phyloP scores from a whole-genome alignment of 176 grass and related monocot genomes.

The Oryza longistaminata region DNA sequence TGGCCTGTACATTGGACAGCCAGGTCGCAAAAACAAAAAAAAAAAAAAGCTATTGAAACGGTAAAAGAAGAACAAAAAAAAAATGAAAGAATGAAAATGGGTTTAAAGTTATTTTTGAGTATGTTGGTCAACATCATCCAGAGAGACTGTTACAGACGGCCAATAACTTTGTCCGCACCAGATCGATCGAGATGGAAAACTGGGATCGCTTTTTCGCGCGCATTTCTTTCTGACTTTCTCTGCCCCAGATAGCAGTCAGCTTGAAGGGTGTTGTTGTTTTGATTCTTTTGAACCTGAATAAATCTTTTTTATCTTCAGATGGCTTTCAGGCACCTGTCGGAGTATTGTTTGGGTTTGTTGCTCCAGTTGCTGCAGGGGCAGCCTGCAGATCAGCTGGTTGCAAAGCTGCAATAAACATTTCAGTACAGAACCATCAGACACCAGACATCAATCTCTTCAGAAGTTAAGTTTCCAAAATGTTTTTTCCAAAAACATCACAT shows the following conservation, averaged over 20 bases:
- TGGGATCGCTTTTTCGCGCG: neutral
- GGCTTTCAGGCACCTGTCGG: slow-evolving; percentile 29
- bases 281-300: slow-evolving; percentile 11
- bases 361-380: neutral
- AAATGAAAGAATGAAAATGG: neutral
- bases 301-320: neutral
- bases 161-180: slow-evolving; percentile 53
- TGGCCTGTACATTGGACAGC: slow-evolving; percentile 5
- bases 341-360: neutral
- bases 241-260: slow-evolving; percentile 7
- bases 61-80: slow-evolving; percentile 10
- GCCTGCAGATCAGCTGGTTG: slow-evolving; percentile 29
- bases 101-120: slow-evolving; percentile 10
- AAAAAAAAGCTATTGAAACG: neutral
- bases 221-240: neutral
- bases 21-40: neutral
- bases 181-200: slow-evolving; percentile 32
- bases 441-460: neutral
- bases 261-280: slow-evolving; percentile 15
- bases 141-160: slow-evolving; percentile 52
- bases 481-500: too few species aligned
- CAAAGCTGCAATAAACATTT: slow-evolving; percentile 24
- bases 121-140: slow-evolving; percentile 29
- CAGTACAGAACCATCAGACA: neutral
- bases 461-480: neutral